phyloP scores from a whole-genome alignment of 106 monocot species.

The Dactylorhiza incarnata region DNA sequence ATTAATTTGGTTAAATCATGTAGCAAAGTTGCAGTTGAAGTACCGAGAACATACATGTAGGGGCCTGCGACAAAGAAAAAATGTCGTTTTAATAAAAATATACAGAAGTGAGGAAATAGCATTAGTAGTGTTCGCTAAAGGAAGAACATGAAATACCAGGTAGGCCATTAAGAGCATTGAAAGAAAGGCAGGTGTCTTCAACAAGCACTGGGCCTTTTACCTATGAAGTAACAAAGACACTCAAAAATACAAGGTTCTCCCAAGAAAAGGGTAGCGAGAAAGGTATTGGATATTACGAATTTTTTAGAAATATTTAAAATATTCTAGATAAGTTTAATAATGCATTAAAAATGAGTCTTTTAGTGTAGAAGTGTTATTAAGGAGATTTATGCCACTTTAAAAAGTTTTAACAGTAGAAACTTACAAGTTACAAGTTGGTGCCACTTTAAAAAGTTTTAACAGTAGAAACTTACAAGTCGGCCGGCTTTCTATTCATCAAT shows the following conservation, averaged over 20 bases:
- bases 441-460: too few species aligned
- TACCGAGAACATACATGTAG: constrained; percentile 66
- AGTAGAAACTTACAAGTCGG: too few species aligned
- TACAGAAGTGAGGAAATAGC: not conserved
- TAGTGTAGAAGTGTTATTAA: too few species aligned
- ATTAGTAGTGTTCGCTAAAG: constrained; percentile 5
- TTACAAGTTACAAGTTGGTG: too few species aligned
- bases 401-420: too few species aligned
- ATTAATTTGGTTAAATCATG: not conserved
- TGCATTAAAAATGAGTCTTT: not conserved
- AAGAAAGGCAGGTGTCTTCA: constrained; percentile 95
- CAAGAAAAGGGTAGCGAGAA: not conserved
- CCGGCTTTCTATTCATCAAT: too few species aligned
- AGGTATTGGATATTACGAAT: too few species aligned
- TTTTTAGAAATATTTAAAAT: too few species aligned
- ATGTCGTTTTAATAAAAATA: not conserved
- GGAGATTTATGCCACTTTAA: too few species aligned
- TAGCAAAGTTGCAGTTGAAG: not conserved
- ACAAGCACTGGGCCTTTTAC: constrained; percentile 94
- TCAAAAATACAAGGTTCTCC: constrained; percentile 1
- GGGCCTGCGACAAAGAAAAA: constrained; percentile 57
- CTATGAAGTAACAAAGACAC: constrained; percentile 15
- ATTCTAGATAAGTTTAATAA: too few species aligned
- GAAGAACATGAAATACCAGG: constrained; percentile 47
- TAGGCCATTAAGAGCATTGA: constrained; percentile 92